Conservation (phyloP, 306 rosid genomes). For the Lathyrus tuberosus region DNA sequence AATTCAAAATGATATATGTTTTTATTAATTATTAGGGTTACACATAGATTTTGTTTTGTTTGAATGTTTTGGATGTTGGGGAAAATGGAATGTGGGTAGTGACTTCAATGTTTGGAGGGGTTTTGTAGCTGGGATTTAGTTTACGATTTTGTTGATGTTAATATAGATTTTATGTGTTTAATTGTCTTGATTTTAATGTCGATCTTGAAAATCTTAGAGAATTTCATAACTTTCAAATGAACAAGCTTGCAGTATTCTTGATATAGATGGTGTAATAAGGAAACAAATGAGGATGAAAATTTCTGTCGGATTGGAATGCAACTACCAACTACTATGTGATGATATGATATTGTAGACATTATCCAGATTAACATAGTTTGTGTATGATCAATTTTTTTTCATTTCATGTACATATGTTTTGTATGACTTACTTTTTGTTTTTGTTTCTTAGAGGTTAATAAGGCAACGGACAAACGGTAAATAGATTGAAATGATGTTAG, state of each 20-base stretch:
- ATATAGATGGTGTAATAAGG: neutral
- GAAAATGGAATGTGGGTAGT: neutral
- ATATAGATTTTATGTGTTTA: neutral
- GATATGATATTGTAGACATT: neutral
- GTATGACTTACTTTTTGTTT: constrained; percentile 15
- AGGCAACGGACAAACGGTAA: constrained; percentile 11
- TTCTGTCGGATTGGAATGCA: neutral
- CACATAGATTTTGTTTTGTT: constrained; percentile 18
- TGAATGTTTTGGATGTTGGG: neutral
- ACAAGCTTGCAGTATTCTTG: constrained; percentile 4
- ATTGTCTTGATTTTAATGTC: neutral
- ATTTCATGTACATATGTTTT: constrained; percentile 19
- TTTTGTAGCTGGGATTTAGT: neutral
- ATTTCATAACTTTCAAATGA: constrained; percentile 5
- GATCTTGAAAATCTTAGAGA: neutral
- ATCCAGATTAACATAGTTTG: constrained; percentile 1
- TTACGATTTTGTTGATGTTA: neutral
- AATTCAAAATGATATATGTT: neutral
- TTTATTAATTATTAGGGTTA: neutral
- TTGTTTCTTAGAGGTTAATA: constrained; percentile 1
- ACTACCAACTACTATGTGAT: neutral
- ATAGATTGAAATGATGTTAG: constrained; percentile 17
- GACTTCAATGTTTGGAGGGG: neutral
- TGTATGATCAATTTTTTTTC: constrained; percentile 4
- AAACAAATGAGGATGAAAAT: too few species aligned